Conservation (phyloP, 148 eudicot genomes). For the Bassia scoparia region DNA sequence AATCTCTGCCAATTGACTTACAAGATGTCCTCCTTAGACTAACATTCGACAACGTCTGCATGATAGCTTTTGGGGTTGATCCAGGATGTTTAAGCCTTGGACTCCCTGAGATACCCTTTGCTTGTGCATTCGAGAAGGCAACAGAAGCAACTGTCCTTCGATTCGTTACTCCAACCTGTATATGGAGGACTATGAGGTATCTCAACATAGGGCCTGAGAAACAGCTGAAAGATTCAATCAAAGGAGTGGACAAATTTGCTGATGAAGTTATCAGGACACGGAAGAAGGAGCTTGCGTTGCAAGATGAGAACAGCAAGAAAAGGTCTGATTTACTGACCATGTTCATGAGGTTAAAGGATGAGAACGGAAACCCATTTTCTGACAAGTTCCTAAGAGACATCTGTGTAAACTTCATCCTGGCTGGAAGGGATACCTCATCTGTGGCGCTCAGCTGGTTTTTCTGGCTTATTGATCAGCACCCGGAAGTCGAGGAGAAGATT, state of each 20-base stretch:
- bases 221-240: slow-evolving; percentile 47
- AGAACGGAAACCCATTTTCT: slow-evolving; percentile 48
- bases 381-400: slow-evolving; percentile 72
- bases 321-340: slow-evolving; percentile 63
- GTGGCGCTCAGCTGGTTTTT: slow-evolving; percentile 89
- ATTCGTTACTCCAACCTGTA: slow-evolving; percentile 60
- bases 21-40: slow-evolving; percentile 70
- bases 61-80: slow-evolving; percentile 88
- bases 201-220: slow-evolving; percentile 53
- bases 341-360: slow-evolving; percentile 67
- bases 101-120: slow-evolving; percentile 65
- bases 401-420: slow-evolving; percentile 78
- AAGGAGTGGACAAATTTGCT: slow-evolving; percentile 60
- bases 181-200: slow-evolving; percentile 66
- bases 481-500: slow-evolving; percentile 58
- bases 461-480: slow-evolving; percentile 64
- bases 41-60: slow-evolving; percentile 81
- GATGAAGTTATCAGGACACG: slow-evolving; percentile 59
- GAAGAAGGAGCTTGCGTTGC: slow-evolving; percentile 51
- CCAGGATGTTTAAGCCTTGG: slow-evolving; percentile 67
- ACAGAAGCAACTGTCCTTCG: slow-evolving; percentile 64
- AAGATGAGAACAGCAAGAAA: slow-evolving; percentile 34
- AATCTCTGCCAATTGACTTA: slow-evolving; percentile 42
- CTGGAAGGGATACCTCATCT: slow-evolving; percentile 86
- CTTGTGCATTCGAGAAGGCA: slow-evolving; percentile 74